A percentile compares a stretch with the other conserved stretches of the same genome.
Evolutionary conservation across 192 early-diverging fungal species (phyloP).

Genomic region (Backusella liffmaniae): DNA sequence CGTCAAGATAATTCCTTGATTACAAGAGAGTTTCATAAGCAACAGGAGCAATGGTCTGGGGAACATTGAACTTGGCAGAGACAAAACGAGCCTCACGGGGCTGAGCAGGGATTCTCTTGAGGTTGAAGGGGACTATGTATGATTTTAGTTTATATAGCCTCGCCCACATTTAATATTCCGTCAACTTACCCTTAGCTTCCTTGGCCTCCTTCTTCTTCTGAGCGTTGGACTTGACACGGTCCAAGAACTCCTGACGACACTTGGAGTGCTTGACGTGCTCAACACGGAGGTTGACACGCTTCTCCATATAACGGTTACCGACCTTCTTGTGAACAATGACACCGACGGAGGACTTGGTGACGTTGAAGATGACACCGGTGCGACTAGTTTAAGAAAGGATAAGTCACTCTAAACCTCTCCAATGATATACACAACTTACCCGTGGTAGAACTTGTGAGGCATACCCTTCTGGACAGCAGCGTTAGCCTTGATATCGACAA

Average conservation of each 20-base stretch:
- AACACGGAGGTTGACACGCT: slow-evolving; percentile 97
- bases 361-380: slow-evolving; percentile 96
- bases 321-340: slow-evolving; percentile 98
- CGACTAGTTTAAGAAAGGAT: too few species aligned
- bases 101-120: slow-evolving; percentile 89
- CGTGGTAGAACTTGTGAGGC: slow-evolving; percentile 99
- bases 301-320: slow-evolving; percentile 97
- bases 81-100: slow-evolving; percentile 89
- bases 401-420: too few species aligned
- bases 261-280: slow-evolving; percentile 99
- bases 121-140: slow-evolving; percentile 52
- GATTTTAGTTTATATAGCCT: too few species aligned
- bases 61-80: slow-evolving; percentile 84
- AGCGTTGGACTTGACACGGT: slow-evolving; percentile 95
- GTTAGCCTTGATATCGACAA: slow-evolving; percentile 99
- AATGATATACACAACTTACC: slow-evolving; percentile 43
- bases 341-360: slow-evolving; percentile 98
- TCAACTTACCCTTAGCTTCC: slow-evolving; percentile 22
- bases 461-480: slow-evolving; percentile 99
- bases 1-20: neutral
- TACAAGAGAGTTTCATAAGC: slow-evolving; percentile 88
- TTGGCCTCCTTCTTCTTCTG: slow-evolving; percentile 79
- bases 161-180: too few species aligned
- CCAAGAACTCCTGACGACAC: slow-evolving; percentile 97
- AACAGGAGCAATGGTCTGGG: slow-evolving; percentile 92